Conservation (phyloP, 257 asterid genomes). For the Nicotiana noctiflora region DNA sequence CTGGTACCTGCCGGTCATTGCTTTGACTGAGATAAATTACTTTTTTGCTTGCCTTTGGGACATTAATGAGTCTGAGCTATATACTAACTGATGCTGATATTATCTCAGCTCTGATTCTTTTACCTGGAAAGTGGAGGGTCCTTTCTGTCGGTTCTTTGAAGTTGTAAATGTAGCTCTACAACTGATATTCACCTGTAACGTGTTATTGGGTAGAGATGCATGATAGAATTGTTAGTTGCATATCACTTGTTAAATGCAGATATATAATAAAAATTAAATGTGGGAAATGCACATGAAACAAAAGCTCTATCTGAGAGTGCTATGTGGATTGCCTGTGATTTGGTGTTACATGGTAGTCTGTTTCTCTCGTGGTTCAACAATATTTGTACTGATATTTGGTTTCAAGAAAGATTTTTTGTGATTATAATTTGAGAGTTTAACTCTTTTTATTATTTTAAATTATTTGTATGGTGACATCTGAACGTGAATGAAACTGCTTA, state of each 20-base stretch:
- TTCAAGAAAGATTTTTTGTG: neutral
- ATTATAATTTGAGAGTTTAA: neutral
- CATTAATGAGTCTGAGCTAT: too few species aligned
- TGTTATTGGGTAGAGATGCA: neutral
- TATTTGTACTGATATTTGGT: neutral
- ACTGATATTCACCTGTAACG: neutral
- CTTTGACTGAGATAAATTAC: too few species aligned
- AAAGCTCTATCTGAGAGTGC: neutral
- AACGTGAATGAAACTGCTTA: neutral
- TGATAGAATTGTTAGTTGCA: neutral
- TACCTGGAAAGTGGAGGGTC: too few species aligned
- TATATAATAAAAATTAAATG: neutral
- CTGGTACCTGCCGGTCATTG: too few species aligned
- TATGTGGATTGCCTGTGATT: neutral
- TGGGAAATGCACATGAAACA: neutral
- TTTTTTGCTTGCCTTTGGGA: too few species aligned
- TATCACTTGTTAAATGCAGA: neutral
- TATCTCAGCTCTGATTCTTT: too few species aligned
- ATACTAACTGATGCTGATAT: too few species aligned
- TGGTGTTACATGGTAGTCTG: neutral
- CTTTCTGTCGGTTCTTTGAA: neutral
- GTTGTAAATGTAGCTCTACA: neutral
- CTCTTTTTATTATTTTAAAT: neutral
- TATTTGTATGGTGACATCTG: neutral
- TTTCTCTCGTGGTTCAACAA: neutral